A percentile compares a stretch with the other conserved stretches of the same genome.
Evolutionary conservation across 108 stramenopile genomes (phyloP).

Genomic region (Nitzschia inconspicua): DNA sequence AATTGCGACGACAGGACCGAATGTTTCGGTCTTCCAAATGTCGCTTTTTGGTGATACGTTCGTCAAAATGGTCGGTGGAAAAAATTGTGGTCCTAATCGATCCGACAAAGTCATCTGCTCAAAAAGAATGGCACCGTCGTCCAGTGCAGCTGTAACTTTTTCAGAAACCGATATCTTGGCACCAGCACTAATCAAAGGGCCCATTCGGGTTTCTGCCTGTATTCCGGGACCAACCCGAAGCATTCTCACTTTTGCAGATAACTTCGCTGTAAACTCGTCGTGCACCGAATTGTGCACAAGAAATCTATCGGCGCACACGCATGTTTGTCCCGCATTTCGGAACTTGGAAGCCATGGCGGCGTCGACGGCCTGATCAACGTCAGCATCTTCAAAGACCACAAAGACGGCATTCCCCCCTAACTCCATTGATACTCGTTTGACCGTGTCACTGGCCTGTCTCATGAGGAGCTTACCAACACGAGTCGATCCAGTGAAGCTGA

Average conservation of each 20-base stretch:
- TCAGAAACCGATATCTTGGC: conserved; percentile 51
- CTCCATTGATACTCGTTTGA: conserved; percentile 81
- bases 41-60: conserved; percentile 54
- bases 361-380: conserved; percentile 78
- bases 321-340: conserved; percentile 93
- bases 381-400: conserved; percentile 91
- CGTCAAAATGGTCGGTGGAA: conserved; percentile 84
- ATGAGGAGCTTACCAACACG: conserved; percentile 84
- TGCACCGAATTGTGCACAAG: conserved; percentile 73
- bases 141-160: conserved; percentile 75
- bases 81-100: conserved; percentile 72
- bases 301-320: conserved; percentile 92
- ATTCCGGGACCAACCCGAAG: conserved; percentile 66
- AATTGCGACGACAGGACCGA: conserved; percentile 78
- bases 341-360: conserved; percentile 85
- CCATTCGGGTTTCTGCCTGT: conserved; percentile 59
- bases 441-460: conserved; percentile 52
- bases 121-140: conserved; percentile 60
- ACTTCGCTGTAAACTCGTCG: conserved; percentile 64
- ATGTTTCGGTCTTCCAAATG: conserved; percentile 81
- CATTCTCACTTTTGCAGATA: conserved; percentile 39
- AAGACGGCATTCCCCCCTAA: conserved; percentile 94
- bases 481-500: conserved; percentile 94
- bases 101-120: neutral
- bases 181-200: conserved; percentile 73